A percentile compares a stretch with the other conserved stretches of the same genome.
These are phyloP conservation scores for Chlamydomonas sp. DNA, from an alignment of 139 green algal genomes.

Conservation along the genomic window DNA sequence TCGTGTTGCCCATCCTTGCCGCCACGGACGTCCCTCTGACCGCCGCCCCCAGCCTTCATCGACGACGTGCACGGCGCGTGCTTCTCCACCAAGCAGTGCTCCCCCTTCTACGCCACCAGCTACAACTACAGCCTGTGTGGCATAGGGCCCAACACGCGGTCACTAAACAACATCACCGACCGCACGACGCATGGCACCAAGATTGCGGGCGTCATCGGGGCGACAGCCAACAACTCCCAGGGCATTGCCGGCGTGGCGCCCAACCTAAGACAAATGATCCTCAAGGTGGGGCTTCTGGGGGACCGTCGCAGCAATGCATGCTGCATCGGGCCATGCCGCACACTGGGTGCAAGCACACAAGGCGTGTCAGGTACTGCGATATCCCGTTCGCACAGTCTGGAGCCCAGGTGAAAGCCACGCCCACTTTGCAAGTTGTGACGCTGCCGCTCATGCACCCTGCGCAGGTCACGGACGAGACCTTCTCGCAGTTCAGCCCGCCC, in stretches of 20 bases:
- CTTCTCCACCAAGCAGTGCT: constrained; percentile 1
- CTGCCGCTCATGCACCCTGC: too few relatives aligned
- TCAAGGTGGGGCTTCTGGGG: background rate
- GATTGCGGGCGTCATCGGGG: constrained; percentile 31
- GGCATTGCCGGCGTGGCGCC: constrained; percentile 19
- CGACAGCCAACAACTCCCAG: background rate
- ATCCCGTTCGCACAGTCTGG: too few relatives aligned
- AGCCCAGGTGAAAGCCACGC: too few relatives aligned
- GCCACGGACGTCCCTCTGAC: too few relatives aligned
- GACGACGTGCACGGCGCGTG: constrained; percentile 26
- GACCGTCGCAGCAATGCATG: background rate
- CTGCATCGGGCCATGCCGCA: too few relatives aligned
- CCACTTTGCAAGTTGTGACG: too few relatives aligned
- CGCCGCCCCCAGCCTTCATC: background rate
- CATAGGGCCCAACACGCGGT: constrained; percentile 3
- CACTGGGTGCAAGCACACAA: too few relatives aligned
- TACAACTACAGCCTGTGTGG: constrained; percentile 6
- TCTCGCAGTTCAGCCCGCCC: background rate
- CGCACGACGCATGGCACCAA: constrained; percentile 10
- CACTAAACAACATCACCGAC: constrained; percentile 16
- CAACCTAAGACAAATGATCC: constrained; percentile 25
- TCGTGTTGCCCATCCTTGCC: background rate
- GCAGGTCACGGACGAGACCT: constrained; percentile 33
- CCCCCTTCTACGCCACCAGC: background rate
- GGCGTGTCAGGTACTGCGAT: too few relatives aligned